Evolutionary conservation across 1,139 yeast genomes (phyloP), one percentile per base, ranked within the genome.

Genomic region (Saccharomyces hybrid): DNA sequence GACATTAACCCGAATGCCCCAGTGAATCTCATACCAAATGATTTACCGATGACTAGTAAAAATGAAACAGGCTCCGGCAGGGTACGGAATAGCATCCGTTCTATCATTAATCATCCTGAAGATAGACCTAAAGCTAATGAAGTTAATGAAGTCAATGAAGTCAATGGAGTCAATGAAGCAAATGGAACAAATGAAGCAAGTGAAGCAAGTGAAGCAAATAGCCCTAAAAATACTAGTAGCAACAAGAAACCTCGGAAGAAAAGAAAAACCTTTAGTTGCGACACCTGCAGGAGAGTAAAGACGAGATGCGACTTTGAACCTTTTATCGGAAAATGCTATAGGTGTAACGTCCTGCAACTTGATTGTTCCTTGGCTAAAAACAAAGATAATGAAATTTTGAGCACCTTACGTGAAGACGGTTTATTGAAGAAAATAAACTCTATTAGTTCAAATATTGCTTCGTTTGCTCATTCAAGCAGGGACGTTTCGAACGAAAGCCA

Each of bases 231-330:
- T 24, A 14, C 4, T 21, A 31, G 31, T 31, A 44, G 47, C 26
- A 48, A 51, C 8, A 61, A 59, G 16, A 64, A 59, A 49, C 64
- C 64, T 2, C 66, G 73, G 49, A 72, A 77, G 61, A 76, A 75
- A 56, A 70, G 83, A 53, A 73, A 76, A 55, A 69, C 75, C 0
- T 73, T 77, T 47, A 77, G 82, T 48, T 80, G 84, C 62, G 71
- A 70, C 14, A 71, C 74, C n/a, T 80, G 84, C 58, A 71, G 83
- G 11, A 76, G 74, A 59, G 71, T 78, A 59, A 80, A 80, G 62
- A 79, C 83, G 1, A 72, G 82, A 53, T 80, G 84, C 61, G 81
- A 77, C 57, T 75, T 72, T 56, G 78, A 75, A 47, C 71, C 73
- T 0, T 61, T 67, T 1, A 63, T 65, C 21, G 73, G 73, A 3